Evolutionary conservation across 2,329 filamentous ascomycete genomes (phyloP).

Genomic region (Fusarium caatingaense): DNA sequence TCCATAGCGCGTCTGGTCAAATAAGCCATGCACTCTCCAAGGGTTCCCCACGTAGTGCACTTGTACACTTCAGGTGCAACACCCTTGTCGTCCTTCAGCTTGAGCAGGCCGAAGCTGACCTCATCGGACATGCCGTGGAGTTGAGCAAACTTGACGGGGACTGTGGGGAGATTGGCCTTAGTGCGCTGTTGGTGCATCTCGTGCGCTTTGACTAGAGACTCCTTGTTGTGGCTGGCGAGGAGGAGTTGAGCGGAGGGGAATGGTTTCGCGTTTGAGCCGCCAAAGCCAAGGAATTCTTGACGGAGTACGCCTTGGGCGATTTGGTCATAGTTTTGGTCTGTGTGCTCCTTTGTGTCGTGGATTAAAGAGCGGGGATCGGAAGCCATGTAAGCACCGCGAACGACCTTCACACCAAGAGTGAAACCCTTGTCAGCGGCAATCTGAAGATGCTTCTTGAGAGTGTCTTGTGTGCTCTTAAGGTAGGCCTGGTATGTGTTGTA

Average conservation of each 20-base stretch:
- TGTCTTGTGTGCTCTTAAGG: slow-evolving; percentile 59
- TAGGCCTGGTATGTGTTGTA: slow-evolving; percentile 69
- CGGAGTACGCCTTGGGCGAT: slow-evolving; percentile 60
- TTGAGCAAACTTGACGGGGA: slow-evolving; percentile 61
- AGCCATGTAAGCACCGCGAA: slow-evolving; percentile 66
- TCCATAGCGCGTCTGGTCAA: slow-evolving; percentile 53
- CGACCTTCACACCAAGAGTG: slow-evolving; percentile 67
- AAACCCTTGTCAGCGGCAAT: slow-evolving; percentile 59
- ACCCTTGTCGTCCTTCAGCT: slow-evolving; percentile 46
- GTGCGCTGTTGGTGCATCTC: slow-evolving; percentile 58
- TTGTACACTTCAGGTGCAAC: slow-evolving; percentile 52
- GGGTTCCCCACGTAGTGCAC: slow-evolving; percentile 55
- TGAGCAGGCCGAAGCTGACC: slow-evolving; percentile 62
- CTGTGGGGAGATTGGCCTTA: slow-evolving; percentile 48
- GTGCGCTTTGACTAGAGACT: slow-evolving; percentile 55
- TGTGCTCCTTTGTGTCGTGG: slow-evolving; percentile 64
- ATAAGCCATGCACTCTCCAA: slow-evolving; percentile 55
- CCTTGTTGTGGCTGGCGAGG: slow-evolving; percentile 65
- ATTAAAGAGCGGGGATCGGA: slow-evolving; percentile 63
- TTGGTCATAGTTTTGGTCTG: slow-evolving; percentile 63
- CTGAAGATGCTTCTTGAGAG: slow-evolving; percentile 58
- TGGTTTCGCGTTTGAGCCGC: slow-evolving; percentile 48
- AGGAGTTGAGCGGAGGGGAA: slow-evolving; percentile 62
- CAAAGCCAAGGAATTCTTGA: slow-evolving; percentile 56
- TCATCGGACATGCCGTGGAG: slow-evolving; percentile 69